Base-by-base conservation (phyloP, 225 moss, liverwort and hornwort genomes). In the Marchantia polymorpha region DNA sequence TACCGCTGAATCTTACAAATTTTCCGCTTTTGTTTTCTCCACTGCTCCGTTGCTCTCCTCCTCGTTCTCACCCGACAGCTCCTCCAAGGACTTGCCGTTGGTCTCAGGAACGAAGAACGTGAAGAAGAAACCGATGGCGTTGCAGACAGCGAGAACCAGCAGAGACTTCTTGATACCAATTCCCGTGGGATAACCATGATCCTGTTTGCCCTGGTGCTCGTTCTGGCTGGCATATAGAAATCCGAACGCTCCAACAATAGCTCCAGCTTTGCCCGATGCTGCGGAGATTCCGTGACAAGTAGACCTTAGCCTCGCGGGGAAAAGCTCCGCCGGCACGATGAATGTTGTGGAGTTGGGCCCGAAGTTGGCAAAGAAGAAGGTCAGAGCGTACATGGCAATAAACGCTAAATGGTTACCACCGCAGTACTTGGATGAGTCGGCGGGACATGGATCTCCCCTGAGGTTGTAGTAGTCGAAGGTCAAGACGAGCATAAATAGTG, bases 401-500 rank as follows among this genome's bases (percentile, higher is more conserved):
- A 82, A 82, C 6, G 81, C 83, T 13, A 80, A 26, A 26, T 85
- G 85, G 47, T 85, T 82, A 12, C 89, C 78, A 49, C 83, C 85
- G 52, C 88, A 83, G 79, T 12, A 88, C 16, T 78, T 66, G 27
- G 84, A 78, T 15, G 26, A 8, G 76, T 85, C 65, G 13, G 56
- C 26, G 31, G 71, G 48, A 20, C 90, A 91, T 2, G 89, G 90
- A 0, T 55, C 4, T 0, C 89, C 91, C 2, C 89, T 85, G 0
- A 91, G 75, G 53, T 87, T 86, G 74, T 83, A 76, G 83, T 82
- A 85, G 46, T 81, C 75, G 31, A 88, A 67, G 10, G 88, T 73
- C 52, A 85, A 63, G 26, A 83, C 26, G n/a, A 85, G 73, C 90
- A 91, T 91, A 77, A 89, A 91, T 29, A 89, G 72, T 15, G 90